Percentiles rank a stretch among this genome's conserved stretches.
These are phyloP conservation scores for Brettanomyces nanus DNA, from an alignment of 805 yeast species.

Conservation along the genomic window DNA sequence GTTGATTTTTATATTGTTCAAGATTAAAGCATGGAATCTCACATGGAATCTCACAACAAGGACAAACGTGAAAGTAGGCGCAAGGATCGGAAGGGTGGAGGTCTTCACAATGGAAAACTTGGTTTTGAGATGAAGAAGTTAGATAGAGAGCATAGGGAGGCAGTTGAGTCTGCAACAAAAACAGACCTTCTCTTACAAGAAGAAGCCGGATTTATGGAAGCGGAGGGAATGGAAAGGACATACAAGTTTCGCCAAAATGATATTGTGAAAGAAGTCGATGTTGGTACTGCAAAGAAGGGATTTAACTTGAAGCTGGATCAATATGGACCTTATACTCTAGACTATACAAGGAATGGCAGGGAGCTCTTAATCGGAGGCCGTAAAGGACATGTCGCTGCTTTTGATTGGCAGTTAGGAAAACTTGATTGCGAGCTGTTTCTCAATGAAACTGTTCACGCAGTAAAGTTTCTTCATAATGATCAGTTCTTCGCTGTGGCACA, in stretches of 20 bases:
- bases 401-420: conserved; percentile 90
- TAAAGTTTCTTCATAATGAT: conserved; percentile 83
- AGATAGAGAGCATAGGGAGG: conserved; percentile 68
- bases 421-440: conserved; percentile 76
- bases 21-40: neutral
- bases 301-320: conserved; percentile 66
- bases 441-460: conserved; percentile 86
- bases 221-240: conserved; percentile 94
- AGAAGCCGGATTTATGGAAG: conserved; percentile 78
- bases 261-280: conserved; percentile 67
- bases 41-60: neutral
- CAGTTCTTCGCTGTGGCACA: conserved; percentile 96
- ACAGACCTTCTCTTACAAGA: conserved; percentile 83
- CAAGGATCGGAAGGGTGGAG: neutral
- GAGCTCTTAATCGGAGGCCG: conserved; percentile 76
- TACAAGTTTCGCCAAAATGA: conserved; percentile 78
- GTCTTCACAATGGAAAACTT: conserved; percentile 38
- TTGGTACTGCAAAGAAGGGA: conserved; percentile 63
- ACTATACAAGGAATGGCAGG: conserved; percentile 85
- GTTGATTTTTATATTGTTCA: too few relatives aligned
- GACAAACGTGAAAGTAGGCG: neutral
- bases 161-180: conserved; percentile 74
- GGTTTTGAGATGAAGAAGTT: conserved; percentile 57
- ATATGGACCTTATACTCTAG: conserved; percentile 79
- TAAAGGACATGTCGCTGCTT: conserved; percentile 91